Conservation (phyloP, 106 monocot species). For the Dioscorea zingiberensis region DNA sequence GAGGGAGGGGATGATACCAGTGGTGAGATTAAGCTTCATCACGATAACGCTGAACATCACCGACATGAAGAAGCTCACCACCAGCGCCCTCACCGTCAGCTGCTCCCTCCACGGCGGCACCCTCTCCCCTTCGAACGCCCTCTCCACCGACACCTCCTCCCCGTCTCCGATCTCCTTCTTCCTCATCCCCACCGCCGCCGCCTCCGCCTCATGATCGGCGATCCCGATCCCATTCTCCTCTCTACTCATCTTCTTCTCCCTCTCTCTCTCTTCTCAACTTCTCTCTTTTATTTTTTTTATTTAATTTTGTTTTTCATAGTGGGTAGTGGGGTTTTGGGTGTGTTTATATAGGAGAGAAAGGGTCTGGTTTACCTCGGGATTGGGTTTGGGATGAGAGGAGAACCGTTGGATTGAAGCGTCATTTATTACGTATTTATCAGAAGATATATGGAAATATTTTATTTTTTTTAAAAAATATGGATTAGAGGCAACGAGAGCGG, state of each 20-base stretch:
- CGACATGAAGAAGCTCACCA: conserved; percentile 39
- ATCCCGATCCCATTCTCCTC: too few species aligned
- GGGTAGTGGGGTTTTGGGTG: too few species aligned
- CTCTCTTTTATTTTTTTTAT: too few species aligned
- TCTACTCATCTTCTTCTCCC: not conserved
- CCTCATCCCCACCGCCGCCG: conserved; percentile 5
- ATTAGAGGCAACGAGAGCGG: too few species aligned
- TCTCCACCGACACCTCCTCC: conserved; percentile 30
- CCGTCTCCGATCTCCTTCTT: not conserved
- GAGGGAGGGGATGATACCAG: conserved; percentile 64
- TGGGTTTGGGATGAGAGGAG: too few species aligned
- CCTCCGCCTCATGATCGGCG: not conserved
- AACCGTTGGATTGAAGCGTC: too few species aligned
- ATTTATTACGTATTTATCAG: too few species aligned
- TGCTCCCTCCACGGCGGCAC: conserved; percentile 52
- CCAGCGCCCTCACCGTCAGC: conserved; percentile 46
- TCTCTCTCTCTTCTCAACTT: not conserved
- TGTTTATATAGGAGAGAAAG: too few species aligned
- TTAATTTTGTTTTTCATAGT: too few species aligned
- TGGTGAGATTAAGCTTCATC: conserved; percentile 66
- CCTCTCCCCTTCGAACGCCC: conserved; percentile 29
- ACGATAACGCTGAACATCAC: conserved; percentile 54
- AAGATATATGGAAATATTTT: too few species aligned
- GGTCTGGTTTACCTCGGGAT: too few species aligned
- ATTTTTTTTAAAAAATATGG: too few species aligned